Evolutionary conservation across 306 rosid genomes (phyloP), one percentile per base, ranked within the genome.

Genomic region (Dryas alaskensis): DNA sequence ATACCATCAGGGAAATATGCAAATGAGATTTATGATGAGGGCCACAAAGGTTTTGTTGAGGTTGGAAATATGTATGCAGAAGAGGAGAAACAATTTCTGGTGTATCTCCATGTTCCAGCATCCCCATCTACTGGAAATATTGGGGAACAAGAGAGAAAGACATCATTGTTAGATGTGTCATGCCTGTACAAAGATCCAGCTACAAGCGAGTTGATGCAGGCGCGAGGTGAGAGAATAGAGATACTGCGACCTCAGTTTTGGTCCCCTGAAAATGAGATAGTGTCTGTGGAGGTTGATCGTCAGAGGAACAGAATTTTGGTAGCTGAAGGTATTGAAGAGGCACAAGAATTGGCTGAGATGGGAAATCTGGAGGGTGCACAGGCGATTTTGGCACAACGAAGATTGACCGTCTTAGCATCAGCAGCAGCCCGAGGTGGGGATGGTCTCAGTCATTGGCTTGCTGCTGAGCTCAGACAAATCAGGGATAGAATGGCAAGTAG

Each of bases 81-180:
- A 64, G 80, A 80, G 22, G 84, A 70, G 62, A 69, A 78, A 69
- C 77, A 70, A 43, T 70, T 80, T 51, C 77, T 80, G 49, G 72
- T 75, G 6, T 74, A 80, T 14, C 55, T 80, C 12, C 39, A 10
- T 43, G 70, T 80, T 57, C 76, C 84, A 2, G 8, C 46, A 8
- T 51, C 72, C 3, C 5, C n/a, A 6, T 22, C 22, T 31, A 69
- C 61, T 4, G 7, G 44, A 60, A 27, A 11, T 17, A 31, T 31
- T 31, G 3, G 7, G 17, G 4, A 31, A 60, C 44, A n/a, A 3
- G 2, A 27, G 43, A 60, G 7, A 8, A 70, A 54, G 52, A 70
- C 74, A 19, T 6, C 74, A 10, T 42, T 69, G 51, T 17, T 69
- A 6, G 63, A 69, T 40, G 63, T 53, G 10, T 39, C 19, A 52